Conservation (phyloP, 2,329 filamentous ascomycete genomes). For the Chaetomium olivaceum region DNA sequence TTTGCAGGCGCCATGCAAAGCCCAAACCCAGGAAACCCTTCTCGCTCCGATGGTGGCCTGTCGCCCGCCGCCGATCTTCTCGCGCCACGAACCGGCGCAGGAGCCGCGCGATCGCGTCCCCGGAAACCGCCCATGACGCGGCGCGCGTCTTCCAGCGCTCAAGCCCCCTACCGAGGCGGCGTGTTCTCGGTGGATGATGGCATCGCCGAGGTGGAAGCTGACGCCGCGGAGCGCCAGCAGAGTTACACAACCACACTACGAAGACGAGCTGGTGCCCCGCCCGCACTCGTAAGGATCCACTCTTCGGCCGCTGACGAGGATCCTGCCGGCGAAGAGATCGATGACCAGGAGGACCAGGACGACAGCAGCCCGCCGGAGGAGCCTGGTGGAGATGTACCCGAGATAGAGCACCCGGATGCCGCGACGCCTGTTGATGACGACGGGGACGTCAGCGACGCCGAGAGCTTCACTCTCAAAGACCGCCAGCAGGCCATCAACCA, state of each 20-base stretch:
- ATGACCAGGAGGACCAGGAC: constrained; percentile 26
- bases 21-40: constrained; percentile 22
- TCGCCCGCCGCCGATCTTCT: constrained; percentile 43
- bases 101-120: constrained; percentile 51
- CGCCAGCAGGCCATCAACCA: constrained; percentile 97
- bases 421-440: constrained; percentile 44
- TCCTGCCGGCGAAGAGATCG: constrained; percentile 28
- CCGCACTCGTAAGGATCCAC: constrained; percentile 37
- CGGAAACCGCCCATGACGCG: constrained; percentile 74
- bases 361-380: constrained; percentile 24
- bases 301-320: constrained; percentile 35
- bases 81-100: constrained; percentile 39
- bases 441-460: constrained; percentile 78
- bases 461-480: constrained; percentile 97
- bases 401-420: constrained; percentile 38
- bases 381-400: constrained; percentile 38
- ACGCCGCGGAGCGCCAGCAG: constrained; percentile 55
- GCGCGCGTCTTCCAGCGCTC: constrained; percentile 69
- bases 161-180: constrained; percentile 76
- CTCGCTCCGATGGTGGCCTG: constrained; percentile 35
- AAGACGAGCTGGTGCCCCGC: constrained; percentile 39
- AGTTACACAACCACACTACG: constrained; percentile 43
- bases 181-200: constrained; percentile 93
- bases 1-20: constrained; percentile 26
- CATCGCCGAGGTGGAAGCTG: constrained; percentile 73